Evolutionary conservation across 2,329 filamentous ascomycete species (phyloP), one percentile per base, ranked within the genome.

Genomic region (Monosporascus sp.): DNA sequence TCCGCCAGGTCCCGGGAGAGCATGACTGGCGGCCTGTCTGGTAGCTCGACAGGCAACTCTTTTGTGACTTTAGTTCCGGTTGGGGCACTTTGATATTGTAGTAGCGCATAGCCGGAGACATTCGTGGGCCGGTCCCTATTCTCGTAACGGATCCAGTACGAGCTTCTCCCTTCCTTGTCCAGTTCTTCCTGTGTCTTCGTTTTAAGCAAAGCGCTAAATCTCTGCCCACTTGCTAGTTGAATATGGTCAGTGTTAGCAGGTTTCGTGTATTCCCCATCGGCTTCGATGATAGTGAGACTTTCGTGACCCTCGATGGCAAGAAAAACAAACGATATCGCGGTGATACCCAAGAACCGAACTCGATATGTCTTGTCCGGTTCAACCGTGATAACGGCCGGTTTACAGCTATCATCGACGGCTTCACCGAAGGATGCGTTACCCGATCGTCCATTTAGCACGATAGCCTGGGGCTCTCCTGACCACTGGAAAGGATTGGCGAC

Each of bases 311-410:
- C 81, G 41, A 88, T 77, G 0, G 72, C 81, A 4, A 85, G 60
- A 2, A 76, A 74, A 3, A 78, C 67, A 56, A 80, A 73, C 0
- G 80, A 83, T 20, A 87, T 69, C 0, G 79, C 79, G 0, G 77
- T 79, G 0, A 66, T 74, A 3, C 82, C 81, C 43, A 87, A 77
- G 60, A 85, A 80, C 9, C 85, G 75, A 50, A 88, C 67, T 1
- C 83, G 76, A 60, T 88, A 88, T 0, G 77, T 82, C 62, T 77
- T 82, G 14, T 73, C 78, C 0, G 84, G 80, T 38, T 85, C 70
- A 7, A 88, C 79, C 6, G 80, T 73, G 54, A 88, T 79, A 3
- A 82, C 70, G 5, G 75, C 72, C 3, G 79, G 71, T 51, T 70
- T 65, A 64, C 79, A 77, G 41, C 64, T 67, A 48, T 51, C 55